These are phyloP conservation scores for Leptosphaerulina australis DNA, from an alignment of 2,329 filamentous ascomycete species.

Conservation along the genomic window DNA sequence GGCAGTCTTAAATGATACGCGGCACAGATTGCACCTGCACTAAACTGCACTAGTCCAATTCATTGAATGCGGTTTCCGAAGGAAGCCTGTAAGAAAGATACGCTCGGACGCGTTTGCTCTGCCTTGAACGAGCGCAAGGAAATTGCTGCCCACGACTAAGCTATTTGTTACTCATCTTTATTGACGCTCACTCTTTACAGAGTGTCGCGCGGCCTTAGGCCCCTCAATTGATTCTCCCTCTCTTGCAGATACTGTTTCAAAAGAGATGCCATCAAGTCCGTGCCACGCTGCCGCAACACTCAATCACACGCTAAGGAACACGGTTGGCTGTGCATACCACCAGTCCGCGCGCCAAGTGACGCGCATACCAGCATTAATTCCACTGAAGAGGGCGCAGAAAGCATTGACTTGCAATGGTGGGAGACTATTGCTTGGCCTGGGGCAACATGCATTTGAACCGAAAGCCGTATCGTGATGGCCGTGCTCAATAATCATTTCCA, in stretches of 20 bases:
- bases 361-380: slow-evolving; percentile 15
- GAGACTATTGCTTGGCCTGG: slow-evolving; percentile 19
- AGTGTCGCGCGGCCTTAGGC: slow-evolving; percentile 1
- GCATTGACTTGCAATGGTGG: slow-evolving; percentile 23
- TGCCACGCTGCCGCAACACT: slow-evolving; percentile 22
- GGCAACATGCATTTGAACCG: slow-evolving; percentile 17
- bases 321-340: slow-evolving; percentile 30
- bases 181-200: background rate
- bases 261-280: slow-evolving; percentile 16
- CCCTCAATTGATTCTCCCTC: slow-evolving; percentile 14
- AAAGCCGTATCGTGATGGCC: slow-evolving; percentile 23
- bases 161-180: slow-evolving; percentile 12
- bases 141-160: slow-evolving; percentile 25
- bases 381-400: slow-evolving; percentile 16
- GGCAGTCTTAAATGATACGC: slow-evolving; percentile 22
- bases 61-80: slow-evolving; percentile 14
- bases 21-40: slow-evolving; percentile 22
- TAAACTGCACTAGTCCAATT: slow-evolving; percentile 24
- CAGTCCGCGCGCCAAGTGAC: slow-evolving; percentile 23
- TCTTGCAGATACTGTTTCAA: slow-evolving; percentile 17
- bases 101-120: slow-evolving; percentile 30
- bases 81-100: slow-evolving; percentile 22
- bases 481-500: slow-evolving; percentile 30
- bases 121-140: slow-evolving; percentile 13
- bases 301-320: slow-evolving; percentile 15